Conservation (phyloP, 2,329 filamentous ascomycete genomes). For the Talaromyces pinophilus region DNA sequence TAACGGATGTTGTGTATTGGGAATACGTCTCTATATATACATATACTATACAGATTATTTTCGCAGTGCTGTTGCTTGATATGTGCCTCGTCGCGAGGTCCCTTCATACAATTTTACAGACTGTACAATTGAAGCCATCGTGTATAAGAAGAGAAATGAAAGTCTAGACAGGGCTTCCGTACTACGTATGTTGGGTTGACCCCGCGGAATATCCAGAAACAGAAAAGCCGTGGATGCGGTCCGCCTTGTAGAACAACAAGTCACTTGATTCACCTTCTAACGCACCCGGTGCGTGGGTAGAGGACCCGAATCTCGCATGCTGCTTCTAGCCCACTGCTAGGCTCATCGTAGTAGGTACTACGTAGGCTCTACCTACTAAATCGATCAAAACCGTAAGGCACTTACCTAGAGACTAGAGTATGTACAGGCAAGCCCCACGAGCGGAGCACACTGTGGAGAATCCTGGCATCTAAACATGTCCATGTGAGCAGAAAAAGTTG, state of each 20-base stretch:
- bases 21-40: background rate
- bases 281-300: background rate
- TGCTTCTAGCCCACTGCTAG: background rate
- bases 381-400: background rate
- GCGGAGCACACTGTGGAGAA: conserved; percentile 22
- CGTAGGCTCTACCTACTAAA: background rate
- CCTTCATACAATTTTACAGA: background rate
- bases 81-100: background rate
- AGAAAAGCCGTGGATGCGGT: conserved; percentile 11
- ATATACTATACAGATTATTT: too few species aligned
- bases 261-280: background rate
- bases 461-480: conserved; percentile 14
- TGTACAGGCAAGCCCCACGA: background rate
- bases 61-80: background rate
- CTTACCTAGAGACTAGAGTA: background rate
- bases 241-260: background rate
- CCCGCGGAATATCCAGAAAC: conserved; percentile 14
- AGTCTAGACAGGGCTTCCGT: background rate
- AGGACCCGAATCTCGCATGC: background rate
- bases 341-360: background rate
- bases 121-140: background rate
- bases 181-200: too few species aligned
- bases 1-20: background rate
- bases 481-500: conserved; percentile 35
- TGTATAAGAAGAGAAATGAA: background rate